Conservation (phyloP, 108 stramenopile species). For the Cyclotella sp. region DNA sequence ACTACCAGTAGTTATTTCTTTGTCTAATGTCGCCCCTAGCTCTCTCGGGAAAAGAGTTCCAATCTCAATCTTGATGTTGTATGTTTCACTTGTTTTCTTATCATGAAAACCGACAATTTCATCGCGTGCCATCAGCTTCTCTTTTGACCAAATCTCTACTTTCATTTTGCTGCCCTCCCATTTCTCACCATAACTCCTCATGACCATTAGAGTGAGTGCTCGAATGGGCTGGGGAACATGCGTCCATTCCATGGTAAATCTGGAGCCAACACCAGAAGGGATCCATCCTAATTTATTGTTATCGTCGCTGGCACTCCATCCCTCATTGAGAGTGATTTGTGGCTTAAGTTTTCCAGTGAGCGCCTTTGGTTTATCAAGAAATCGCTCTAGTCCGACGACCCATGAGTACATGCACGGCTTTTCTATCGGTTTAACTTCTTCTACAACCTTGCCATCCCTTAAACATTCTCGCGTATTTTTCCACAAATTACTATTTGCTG, state of each 20-base stretch:
- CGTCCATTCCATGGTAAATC: conserved; percentile 50
- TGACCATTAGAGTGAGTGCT: conserved; percentile 68
- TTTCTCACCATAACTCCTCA: conserved; percentile 83
- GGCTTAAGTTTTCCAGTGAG: conserved; percentile 56
- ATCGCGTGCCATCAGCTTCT: conserved; percentile 23
- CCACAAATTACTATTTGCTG: conserved; percentile 28
- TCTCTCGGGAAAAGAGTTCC: neutral
- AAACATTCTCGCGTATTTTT: conserved; percentile 32
- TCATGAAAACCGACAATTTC: conserved; percentile 67
- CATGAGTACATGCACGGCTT: conserved; percentile 75
- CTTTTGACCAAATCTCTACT: conserved; percentile 45
- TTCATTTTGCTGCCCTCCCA: conserved; percentile 65
- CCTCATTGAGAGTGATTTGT: conserved; percentile 50
- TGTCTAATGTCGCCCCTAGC: neutral
- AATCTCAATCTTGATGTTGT: conserved; percentile 64
- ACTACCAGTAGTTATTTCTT: conserved; percentile 19
- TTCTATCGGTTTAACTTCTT: conserved; percentile 6
- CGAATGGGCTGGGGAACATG: conserved; percentile 57
- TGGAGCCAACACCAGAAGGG: conserved; percentile 45
- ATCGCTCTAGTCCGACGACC: conserved; percentile 63
- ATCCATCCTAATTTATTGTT: conserved; percentile 72
- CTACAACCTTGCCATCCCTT: neutral
- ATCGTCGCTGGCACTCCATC: conserved; percentile 67
- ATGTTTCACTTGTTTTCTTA: conserved; percentile 81
- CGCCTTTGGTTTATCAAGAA: conserved; percentile 52